Conservation (phyloP, 176 grass and related monocot genomes). For the Aegilops speltoides region DNA sequence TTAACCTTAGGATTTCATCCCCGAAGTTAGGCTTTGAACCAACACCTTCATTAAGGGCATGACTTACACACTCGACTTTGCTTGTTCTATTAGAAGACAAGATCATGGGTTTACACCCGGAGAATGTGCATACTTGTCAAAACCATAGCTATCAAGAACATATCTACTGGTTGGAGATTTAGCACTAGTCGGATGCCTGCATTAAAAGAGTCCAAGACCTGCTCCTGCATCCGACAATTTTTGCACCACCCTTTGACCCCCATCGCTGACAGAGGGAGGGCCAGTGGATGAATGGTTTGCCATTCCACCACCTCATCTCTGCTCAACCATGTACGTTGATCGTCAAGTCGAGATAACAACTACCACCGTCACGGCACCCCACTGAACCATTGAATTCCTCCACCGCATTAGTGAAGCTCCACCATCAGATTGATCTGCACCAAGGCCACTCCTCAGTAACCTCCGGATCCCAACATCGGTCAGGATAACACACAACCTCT, state of each 20-base stretch:
- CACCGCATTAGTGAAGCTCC: not conserved
- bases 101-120: not conserved
- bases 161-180: too few species aligned
- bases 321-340: not conserved
- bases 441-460: not conserved
- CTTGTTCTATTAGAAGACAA: not conserved
- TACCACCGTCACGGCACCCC: not conserved
- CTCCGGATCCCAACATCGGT: accelerated
- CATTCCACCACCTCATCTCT: not conserved
- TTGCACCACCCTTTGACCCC: not conserved
- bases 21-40: not conserved
- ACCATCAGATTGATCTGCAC: not conserved
- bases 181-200: too few species aligned
- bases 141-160: not conserved
- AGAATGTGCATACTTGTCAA: not conserved
- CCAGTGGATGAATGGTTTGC: not conserved
- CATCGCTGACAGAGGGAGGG: not conserved
- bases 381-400: not conserved
- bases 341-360: not conserved
- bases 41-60: not conserved
- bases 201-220: not conserved
- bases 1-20: not conserved
- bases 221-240: not conserved
- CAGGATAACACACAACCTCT: too few species aligned
- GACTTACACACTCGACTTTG: not conserved